phyloP scores from a whole-genome alignment of 1,139 yeast genomes.

The Suhomyces kunorum region DNA sequence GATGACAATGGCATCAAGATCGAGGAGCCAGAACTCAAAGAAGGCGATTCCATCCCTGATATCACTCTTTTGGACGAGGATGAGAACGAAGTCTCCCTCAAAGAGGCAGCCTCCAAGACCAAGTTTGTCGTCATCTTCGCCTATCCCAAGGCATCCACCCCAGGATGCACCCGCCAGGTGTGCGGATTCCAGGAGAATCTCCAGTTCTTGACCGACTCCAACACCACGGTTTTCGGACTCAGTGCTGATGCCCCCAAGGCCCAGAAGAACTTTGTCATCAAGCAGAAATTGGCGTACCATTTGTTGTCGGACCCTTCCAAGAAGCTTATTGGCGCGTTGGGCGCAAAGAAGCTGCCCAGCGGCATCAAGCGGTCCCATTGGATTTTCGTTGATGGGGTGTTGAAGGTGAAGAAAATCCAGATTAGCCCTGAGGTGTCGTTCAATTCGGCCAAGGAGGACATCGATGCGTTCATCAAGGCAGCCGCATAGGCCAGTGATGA shows the following conservation, averaged over 20 bases:
- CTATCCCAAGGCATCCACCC: conserved; percentile 91
- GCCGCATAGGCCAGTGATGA: too few species aligned
- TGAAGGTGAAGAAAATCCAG: conserved; percentile 62
- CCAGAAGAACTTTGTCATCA: conserved; percentile 72
- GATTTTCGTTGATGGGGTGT: conserved; percentile 78
- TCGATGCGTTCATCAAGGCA: conserved; percentile 33
- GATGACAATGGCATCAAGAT: too few species aligned
- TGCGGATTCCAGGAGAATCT: conserved; percentile 78
- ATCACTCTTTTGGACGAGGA: conserved; percentile 66
- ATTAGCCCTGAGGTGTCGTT: conserved; percentile 81
- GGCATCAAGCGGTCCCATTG: conserved; percentile 89
- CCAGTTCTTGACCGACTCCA: conserved; percentile 52
- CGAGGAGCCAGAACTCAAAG: too few species aligned
- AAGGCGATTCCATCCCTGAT: conserved; percentile 74
- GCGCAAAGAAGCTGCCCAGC: conserved; percentile 78
- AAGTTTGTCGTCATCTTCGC: conserved; percentile 66
- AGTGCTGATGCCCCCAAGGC: conserved; percentile 75
- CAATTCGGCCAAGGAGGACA: conserved; percentile 58
- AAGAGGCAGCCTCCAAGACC: conserved; percentile 46
- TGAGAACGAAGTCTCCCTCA: conserved; percentile 55
- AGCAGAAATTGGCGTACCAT: conserved; percentile 71
- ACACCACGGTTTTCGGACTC: conserved; percentile 60
- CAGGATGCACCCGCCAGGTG: conserved; percentile 94
- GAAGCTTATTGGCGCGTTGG: conserved; percentile 68
- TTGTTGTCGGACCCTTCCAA: conserved; percentile 76